Conservation (phyloP, 2,329 filamentous ascomycete genomes). For the Sclerotinia spermophila region DNA sequence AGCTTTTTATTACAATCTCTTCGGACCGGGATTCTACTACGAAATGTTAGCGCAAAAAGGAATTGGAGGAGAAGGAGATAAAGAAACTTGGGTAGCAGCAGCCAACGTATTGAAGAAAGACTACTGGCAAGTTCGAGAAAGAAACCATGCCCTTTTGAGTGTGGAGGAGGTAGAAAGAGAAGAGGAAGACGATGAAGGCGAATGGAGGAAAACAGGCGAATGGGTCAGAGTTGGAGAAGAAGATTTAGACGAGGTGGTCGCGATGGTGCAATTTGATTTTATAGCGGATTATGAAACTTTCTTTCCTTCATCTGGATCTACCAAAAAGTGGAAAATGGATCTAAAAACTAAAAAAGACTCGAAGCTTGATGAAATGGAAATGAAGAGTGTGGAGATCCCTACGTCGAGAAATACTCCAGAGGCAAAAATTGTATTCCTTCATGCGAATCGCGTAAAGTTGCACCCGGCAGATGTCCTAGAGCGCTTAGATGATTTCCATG, state of each 20-base stretch:
- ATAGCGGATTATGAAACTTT: slow-evolving; percentile 3
- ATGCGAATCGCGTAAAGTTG: slow-evolving; percentile 16
- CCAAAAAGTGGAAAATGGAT: not conserved
- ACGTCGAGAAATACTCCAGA: not conserved
- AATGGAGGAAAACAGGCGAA: not conserved
- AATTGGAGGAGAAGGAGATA: slow-evolving; percentile 18
- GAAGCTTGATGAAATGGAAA: not conserved
- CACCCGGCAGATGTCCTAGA: not conserved
- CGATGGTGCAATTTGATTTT: slow-evolving; percentile 17
- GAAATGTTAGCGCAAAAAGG: slow-evolving; percentile 10
- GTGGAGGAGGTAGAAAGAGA: not conserved
- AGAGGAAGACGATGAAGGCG: not conserved
- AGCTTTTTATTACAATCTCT: slow-evolving; percentile 19
- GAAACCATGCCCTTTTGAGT: not conserved
- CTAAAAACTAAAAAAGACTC: not conserved
- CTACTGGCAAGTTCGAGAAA: slow-evolving; percentile 19
- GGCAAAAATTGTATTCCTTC: slow-evolving; percentile 8
- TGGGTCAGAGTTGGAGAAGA: not conserved
- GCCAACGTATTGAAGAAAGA: not conserved
- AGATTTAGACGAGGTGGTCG: not conserved
- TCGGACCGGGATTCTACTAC: slow-evolving; percentile 17
- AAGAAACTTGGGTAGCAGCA: slow-evolving; percentile 17
- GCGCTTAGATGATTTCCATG: not conserved
- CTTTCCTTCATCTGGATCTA: not conserved
- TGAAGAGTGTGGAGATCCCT: not conserved